phyloP scores from a whole-genome alignment of 768 basidiomycete genomes.

The Tricholoma sp. region DNA sequence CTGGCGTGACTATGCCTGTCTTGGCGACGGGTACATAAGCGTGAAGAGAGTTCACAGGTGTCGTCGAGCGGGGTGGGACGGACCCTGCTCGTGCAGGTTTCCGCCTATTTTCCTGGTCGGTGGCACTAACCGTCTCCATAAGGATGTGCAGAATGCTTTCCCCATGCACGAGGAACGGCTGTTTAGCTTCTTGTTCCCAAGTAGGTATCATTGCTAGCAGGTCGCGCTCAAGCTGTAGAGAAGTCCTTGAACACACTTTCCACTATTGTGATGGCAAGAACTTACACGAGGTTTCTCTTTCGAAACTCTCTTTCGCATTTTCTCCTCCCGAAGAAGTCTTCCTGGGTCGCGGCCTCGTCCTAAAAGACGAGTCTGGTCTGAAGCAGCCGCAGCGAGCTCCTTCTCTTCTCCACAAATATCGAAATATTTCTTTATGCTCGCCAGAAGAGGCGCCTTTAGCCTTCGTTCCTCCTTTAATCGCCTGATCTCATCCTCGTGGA shows the following conservation, averaged over 20 bases:
- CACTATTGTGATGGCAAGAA: constrained; percentile 6
- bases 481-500: constrained; percentile 83
- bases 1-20: constrained; percentile 55
- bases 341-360: constrained; percentile 86
- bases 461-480: constrained; percentile 80
- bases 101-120: constrained; percentile 78
- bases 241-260: not conserved
- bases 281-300: constrained; percentile 91
- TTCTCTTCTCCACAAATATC: constrained; percentile 87
- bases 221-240: constrained; percentile 78
- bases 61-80: constrained; percentile 58
- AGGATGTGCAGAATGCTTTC: constrained; percentile 76
- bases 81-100: constrained; percentile 49
- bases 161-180: constrained; percentile 81
- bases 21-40: constrained; percentile 34
- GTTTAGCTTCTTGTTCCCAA: constrained; percentile 78
- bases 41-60: constrained; percentile 39
- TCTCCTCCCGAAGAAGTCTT: constrained; percentile 86
- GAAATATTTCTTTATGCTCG: constrained; percentile 81
- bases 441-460: constrained; percentile 70
- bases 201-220: constrained; percentile 68
- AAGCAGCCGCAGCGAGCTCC: constrained; percentile 75
- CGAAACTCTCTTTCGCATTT: constrained; percentile 90
- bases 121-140: constrained; percentile 62
- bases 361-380: constrained; percentile 76